phyloP scores from a whole-genome alignment of 148 eudicot genomes.

The Agrostemma githago region DNA sequence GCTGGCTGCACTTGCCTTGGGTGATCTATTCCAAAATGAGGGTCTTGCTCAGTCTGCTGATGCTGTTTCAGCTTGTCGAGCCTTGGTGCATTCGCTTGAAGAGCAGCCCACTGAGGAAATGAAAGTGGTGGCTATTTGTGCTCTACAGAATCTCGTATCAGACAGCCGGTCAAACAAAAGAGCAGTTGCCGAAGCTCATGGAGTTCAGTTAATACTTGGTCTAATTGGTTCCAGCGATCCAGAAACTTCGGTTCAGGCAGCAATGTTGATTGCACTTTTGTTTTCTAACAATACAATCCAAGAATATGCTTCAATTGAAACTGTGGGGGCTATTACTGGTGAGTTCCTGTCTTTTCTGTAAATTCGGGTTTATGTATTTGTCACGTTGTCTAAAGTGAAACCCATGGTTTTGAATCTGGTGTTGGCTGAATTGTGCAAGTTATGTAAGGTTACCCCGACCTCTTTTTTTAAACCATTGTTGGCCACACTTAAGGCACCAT shows the following conservation, averaged over 20 bases:
- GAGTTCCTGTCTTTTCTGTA: conserved; percentile 18
- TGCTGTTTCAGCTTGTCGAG: conserved; percentile 94
- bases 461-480: not conserved
- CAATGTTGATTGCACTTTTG: conserved; percentile 87
- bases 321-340: conserved; percentile 97
- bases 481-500: not conserved
- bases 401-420: not conserved
- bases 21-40: conserved; percentile 95
- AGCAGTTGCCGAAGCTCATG: conserved; percentile 99
- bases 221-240: conserved; percentile 91
- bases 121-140: conserved; percentile 97
- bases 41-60: conserved; percentile 83
- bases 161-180: conserved; percentile 89
- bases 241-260: conserved; percentile 89
- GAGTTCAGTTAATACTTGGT: conserved; percentile 89
- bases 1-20: conserved; percentile 88
- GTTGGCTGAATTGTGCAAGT: not conserved
- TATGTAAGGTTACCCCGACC: not conserved
- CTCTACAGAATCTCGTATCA: conserved; percentile 93
- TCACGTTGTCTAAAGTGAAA: not conserved
- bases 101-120: conserved; percentile 98
- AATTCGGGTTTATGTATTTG: conserved; percentile 1
- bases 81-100: conserved; percentile 87
- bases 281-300: conserved; percentile 94
- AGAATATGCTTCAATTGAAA: conserved; percentile 98